phyloP scores from a whole-genome alignment of 2,329 filamentous ascomycete species.

The Chaetothyriales sp. region DNA sequence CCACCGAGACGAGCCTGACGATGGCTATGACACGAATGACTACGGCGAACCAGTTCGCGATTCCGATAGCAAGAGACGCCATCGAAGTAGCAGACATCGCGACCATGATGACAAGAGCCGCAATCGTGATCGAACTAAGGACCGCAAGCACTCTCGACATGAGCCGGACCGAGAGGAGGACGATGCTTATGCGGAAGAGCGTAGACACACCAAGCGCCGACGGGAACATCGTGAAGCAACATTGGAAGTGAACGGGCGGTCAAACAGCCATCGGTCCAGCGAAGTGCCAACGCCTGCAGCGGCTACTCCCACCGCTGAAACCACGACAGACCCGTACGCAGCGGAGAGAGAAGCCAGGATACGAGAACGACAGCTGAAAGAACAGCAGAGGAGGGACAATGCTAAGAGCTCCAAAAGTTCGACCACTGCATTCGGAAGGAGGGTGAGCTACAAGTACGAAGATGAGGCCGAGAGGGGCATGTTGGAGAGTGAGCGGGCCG shows the following conservation, averaged over 20 bases:
- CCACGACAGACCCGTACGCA: constrained; percentile 44
- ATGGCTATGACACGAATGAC: constrained; percentile 17
- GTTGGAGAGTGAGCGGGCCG: constrained; percentile 27
- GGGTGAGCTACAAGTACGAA: constrained; percentile 35
- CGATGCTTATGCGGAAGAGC: constrained; percentile 5
- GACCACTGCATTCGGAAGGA: constrained; percentile 6
- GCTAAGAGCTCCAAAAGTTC: constrained; percentile 20
- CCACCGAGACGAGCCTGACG: constrained; percentile 26
- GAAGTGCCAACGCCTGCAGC: constrained; percentile 5
- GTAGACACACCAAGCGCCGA: background rate
- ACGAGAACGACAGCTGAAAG: constrained; percentile 47
- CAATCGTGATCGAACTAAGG: constrained; percentile 26
- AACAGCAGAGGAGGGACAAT: constrained; percentile 50
- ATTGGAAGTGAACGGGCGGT: constrained; percentile 13
- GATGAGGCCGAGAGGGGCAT: constrained; percentile 29
- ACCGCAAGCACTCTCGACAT: constrained; percentile 7
- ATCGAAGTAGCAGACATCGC: constrained; percentile 15
- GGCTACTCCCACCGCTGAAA: constrained; percentile 1
- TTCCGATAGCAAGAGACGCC: constrained; percentile 5
- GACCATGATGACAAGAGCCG: constrained; percentile 21
- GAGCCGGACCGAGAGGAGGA: constrained; percentile 10
- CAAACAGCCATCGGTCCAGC: constrained; percentile 10
- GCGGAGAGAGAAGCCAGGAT: constrained; percentile 56
- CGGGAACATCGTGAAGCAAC: background rate
- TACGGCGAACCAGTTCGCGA: constrained; percentile 11